These are phyloP conservation scores for Annona cherimola DNA, from an alignment of 164 flowering plant genomes.

Conservation along the genomic window DNA sequence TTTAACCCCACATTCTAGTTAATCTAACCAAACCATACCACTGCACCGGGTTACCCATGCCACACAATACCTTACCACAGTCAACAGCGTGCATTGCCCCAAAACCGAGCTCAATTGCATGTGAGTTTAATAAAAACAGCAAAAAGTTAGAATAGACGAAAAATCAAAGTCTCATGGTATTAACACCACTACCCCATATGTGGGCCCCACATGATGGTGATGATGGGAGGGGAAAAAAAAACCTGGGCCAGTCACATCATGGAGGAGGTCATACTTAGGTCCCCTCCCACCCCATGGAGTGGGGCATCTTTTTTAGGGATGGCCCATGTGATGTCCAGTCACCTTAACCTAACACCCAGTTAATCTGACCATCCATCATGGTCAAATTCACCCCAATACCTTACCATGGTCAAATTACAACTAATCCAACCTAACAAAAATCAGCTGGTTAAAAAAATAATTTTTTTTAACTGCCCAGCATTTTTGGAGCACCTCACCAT, in stretches of 20 bases:
- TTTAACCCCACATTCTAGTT: slow-evolving; percentile 9
- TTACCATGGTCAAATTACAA: not conserved
- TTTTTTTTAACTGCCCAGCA: not conserved
- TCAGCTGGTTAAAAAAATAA: not conserved
- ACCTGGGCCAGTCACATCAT: not conserved
- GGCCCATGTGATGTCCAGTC: not conserved
- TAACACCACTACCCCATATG: not conserved
- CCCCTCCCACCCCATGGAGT: not conserved
- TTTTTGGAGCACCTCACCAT: not conserved
- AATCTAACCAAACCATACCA: slow-evolving; percentile 2
- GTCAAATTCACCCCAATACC: not conserved
- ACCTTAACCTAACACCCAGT: not conserved
- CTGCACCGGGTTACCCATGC: not conserved
- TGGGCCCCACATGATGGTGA: slow-evolving; percentile 5
- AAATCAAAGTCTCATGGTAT: not conserved
- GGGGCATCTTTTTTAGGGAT: not conserved
- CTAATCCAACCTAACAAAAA: not conserved
- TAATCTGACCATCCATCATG: not conserved
- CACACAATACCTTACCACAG: not conserved
- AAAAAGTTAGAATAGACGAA: not conserved
- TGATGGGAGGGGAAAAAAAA: not conserved
- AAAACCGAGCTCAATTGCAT: not conserved
- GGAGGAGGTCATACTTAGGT: not conserved
- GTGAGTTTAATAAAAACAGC: not conserved
- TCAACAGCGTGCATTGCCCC: not conserved